Percentiles rank a stretch among this genome's conserved stretches.
phyloP scores from a whole-genome alignment of 192 early-diverging fungal genomes.

The Oehlia diaphana region DNA sequence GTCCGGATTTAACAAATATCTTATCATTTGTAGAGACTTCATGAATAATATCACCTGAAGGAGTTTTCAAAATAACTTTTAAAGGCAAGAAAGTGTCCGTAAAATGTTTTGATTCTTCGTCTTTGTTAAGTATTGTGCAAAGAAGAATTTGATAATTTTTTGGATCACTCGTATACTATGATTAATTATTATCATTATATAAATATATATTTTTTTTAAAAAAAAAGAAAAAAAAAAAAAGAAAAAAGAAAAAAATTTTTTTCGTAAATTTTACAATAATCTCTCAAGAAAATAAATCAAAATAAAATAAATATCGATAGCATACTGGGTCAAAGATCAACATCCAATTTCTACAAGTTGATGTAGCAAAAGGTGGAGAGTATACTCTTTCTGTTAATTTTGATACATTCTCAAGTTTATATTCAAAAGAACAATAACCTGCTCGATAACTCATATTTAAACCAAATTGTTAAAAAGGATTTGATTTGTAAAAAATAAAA shows the following conservation, averaged over 20 bases:
- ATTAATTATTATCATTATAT: not conserved
- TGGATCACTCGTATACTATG: not conserved
- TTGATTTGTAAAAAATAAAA: too few relatives aligned
- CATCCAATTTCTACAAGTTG: not conserved
- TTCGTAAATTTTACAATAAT: not conserved
- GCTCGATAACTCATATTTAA: not conserved
- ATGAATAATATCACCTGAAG: not conserved
- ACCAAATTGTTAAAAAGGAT: not conserved
- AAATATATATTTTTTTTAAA: not conserved
- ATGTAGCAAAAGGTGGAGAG: slow-evolving; percentile 1
- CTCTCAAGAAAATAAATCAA: too few relatives aligned
- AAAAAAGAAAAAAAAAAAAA: not conserved
- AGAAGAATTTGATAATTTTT: not conserved
- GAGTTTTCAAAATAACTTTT: not conserved
- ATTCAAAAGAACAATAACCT: not conserved
- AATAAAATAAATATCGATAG: not conserved
- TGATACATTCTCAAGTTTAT: not conserved
- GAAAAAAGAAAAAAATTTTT: too few relatives aligned
- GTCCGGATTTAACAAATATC: not conserved
- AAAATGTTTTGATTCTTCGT: not conserved
- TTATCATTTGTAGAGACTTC: not conserved
- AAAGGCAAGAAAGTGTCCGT: not conserved
- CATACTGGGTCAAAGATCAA: slow-evolving; percentile 11
- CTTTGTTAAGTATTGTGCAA: not conserved
- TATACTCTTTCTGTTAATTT: not conserved